These are phyloP conservation scores for Pseudocercospora vitis DNA, from an alignment of 2,329 filamentous ascomycete species.

Conservation along the genomic window DNA sequence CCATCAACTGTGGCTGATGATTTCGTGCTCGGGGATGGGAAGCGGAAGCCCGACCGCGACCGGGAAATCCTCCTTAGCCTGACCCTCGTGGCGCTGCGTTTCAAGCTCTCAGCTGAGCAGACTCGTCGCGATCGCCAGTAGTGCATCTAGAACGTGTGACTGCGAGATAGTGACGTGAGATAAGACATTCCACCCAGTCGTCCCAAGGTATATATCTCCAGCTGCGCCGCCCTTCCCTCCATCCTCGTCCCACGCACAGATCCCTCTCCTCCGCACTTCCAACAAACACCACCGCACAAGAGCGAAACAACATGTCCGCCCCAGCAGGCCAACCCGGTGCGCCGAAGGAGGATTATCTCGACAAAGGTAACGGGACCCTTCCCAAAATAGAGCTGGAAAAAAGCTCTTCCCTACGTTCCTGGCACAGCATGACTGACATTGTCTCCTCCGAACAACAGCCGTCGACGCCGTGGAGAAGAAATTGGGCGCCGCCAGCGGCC, in stretches of 20 bases:
- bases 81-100: not conserved
- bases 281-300: not conserved
- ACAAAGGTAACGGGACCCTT: too few relatives aligned
- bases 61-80: too few relatives aligned
- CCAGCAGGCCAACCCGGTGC: slow-evolving; percentile 15
- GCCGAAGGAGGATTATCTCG: slow-evolving; percentile 32
- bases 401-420: too few relatives aligned
- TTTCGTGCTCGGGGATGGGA: not conserved
- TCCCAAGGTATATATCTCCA: too few relatives aligned
- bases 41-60: not conserved
- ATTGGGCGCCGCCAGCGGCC: slow-evolving; percentile 24
- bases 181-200: too few relatives aligned
- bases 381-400: too few relatives aligned
- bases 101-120: not conserved
- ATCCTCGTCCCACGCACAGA: not conserved
- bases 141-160: not conserved
- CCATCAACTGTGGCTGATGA: not conserved
- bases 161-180: not conserved
- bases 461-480: slow-evolving; percentile 32
- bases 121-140: not conserved
- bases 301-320: slow-evolving; percentile 6
- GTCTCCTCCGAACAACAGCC: too few relatives aligned
- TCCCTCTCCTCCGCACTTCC: not conserved
- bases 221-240: too few relatives aligned
- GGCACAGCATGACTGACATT: too few relatives aligned